Conservation (phyloP, 2,329 filamentous ascomycete species). For the Aspergillus bombycis region DNA sequence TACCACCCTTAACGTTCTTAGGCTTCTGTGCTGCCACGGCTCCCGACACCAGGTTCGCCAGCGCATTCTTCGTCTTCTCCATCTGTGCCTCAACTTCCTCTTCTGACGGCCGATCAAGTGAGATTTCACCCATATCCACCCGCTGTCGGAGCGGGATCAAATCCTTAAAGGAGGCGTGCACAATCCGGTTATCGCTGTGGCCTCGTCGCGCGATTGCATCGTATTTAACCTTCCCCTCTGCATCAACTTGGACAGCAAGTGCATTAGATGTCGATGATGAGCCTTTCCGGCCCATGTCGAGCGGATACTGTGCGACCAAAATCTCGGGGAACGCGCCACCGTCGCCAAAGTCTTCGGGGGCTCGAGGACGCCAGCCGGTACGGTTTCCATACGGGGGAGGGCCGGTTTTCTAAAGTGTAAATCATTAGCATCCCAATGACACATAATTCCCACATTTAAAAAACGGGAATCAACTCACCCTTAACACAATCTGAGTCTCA, state of each 20-base stretch:
- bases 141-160: slow-evolving; percentile 91
- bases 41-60: slow-evolving; percentile 79
- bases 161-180: slow-evolving; percentile 96
- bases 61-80: slow-evolving; percentile 83
- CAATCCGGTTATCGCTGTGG: slow-evolving; percentile 78
- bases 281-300: slow-evolving; percentile 87
- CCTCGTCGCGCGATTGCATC: slow-evolving; percentile 91
- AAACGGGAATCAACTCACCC: slow-evolving; percentile 52
- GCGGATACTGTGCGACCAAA: slow-evolving; percentile 89
- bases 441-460: not conserved
- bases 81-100: slow-evolving; percentile 83
- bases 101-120: slow-evolving; percentile 78
- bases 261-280: slow-evolving; percentile 75
- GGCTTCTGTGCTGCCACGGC: slow-evolving; percentile 92
- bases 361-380: slow-evolving; percentile 85
- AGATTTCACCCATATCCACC: slow-evolving; percentile 89
- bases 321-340: slow-evolving; percentile 96
- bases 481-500: slow-evolving; percentile 81
- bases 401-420: slow-evolving; percentile 65
- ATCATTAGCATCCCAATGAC: not conserved
- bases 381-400: slow-evolving; percentile 88
- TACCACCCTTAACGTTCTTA: slow-evolving; percentile 86
- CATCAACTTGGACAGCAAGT: slow-evolving; percentile 87
- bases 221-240: slow-evolving; percentile 92
- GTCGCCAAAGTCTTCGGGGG: slow-evolving; percentile 90